These are phyloP conservation scores for Hermanozyma aechmeae DNA, from an alignment of 805 yeast genomes.

Conservation along the genomic window DNA sequence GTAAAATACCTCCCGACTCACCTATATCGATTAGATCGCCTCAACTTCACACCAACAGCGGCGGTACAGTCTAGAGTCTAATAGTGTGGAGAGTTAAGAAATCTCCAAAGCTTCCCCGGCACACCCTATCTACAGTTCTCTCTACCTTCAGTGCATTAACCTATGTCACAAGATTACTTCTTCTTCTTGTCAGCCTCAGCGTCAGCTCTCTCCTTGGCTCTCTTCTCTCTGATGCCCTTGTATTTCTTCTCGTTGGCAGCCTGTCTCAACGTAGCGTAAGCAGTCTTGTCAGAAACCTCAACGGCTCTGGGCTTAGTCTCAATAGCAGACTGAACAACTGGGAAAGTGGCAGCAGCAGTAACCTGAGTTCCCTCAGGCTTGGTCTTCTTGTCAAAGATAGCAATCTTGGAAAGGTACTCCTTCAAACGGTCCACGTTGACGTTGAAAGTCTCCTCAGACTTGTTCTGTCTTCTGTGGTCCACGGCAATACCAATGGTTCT, in stretches of 20 bases:
- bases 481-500: constrained; percentile 98
- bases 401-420: constrained; percentile 93
- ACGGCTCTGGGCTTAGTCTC: constrained; percentile 87
- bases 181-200: constrained; percentile 97
- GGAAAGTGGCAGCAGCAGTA: constrained; percentile 71
- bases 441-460: constrained; percentile 90
- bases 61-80: no score
- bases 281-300: constrained; percentile 57
- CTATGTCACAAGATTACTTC: no score
- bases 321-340: constrained; percentile 70
- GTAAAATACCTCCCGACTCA: no score
- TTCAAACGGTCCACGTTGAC: constrained; percentile 91
- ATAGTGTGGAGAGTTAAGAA: no score
- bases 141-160: no score
- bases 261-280: constrained; percentile 90
- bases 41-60: no score
- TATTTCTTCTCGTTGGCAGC: constrained; percentile 92
- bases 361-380: constrained; percentile 73
- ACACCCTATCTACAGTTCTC: no score
- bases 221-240: constrained; percentile 96
- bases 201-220: constrained; percentile 95
- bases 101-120: no score
- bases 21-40: no score
- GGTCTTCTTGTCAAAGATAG: constrained; percentile 88
- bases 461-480: constrained; percentile 99